Percentiles rank a stretch among this genome's conserved stretches.
Evolutionary conservation across 495 filamentous ascomycete genomes (phyloP).

Genomic region (Trypethelium eluteriae): DNA sequence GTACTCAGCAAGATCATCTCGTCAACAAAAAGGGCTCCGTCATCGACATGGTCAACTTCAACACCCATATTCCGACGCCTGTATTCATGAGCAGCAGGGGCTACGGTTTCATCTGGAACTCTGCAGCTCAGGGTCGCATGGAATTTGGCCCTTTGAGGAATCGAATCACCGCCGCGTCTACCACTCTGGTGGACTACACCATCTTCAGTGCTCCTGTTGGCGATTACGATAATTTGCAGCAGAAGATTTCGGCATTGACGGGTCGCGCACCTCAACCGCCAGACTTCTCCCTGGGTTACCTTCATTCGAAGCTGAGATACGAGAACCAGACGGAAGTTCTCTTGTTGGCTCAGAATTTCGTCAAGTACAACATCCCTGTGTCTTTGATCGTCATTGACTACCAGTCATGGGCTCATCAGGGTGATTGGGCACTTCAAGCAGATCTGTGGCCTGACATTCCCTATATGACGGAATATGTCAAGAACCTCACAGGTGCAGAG

Average conservation of each 20-base stretch:
- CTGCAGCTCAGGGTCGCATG: conserved; percentile 16
- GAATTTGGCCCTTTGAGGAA: conserved; percentile 15
- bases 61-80: conserved; percentile 17
- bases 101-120: conserved; percentile 19
- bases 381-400: conserved; percentile 20
- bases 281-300: conserved; percentile 15
- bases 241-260: conserved; percentile 14
- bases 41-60: conserved; percentile 21
- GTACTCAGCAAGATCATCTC: conserved; percentile 18
- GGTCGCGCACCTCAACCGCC: conserved; percentile 16
- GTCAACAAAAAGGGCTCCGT: conserved; percentile 17
- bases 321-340: conserved; percentile 18
- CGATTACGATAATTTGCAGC: conserved; percentile 16
- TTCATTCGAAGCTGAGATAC: conserved; percentile 16
- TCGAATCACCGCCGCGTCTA: conserved; percentile 15
- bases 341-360: conserved; percentile 16
- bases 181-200: conserved; percentile 18
- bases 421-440: conserved; percentile 16
- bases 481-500: conserved; percentile 17
- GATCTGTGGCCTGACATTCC: conserved; percentile 17
- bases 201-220: conserved; percentile 16
- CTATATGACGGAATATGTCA: conserved; percentile 17
- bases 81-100: conserved; percentile 19
- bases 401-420: conserved; percentile 17
- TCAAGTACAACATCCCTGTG: conserved; percentile 15